phyloP scores from a whole-genome alignment of 1,284 basidiomycete species.

The Naganishia sp. region DNA sequence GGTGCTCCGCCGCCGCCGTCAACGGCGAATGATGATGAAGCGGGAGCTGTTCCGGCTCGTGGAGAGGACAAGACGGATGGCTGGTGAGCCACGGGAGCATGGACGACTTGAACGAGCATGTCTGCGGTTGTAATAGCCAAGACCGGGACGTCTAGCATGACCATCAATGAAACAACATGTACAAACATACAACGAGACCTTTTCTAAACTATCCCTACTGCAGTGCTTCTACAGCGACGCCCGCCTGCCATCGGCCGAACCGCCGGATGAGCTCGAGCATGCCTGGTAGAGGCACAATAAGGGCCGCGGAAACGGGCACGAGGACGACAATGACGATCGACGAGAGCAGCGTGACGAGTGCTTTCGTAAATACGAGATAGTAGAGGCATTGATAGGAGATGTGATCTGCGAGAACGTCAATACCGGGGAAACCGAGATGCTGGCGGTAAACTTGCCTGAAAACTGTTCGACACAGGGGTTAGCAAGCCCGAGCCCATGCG shows the following conservation, averaged over 20 bases:
- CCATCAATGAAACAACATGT: background rate
- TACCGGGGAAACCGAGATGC: background rate
- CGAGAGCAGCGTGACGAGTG: slow-evolving; percentile 47
- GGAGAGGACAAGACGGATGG: background rate
- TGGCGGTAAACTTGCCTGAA: slow-evolving; percentile 2
- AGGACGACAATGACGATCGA: slow-evolving; percentile 46
- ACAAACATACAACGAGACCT: background rate
- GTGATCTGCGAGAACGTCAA: slow-evolving; percentile 38
- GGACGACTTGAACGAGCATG: background rate
- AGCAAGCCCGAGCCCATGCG: background rate
- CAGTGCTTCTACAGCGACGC: slow-evolving; percentile 47
- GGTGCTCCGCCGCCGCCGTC: background rate
- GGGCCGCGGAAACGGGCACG: slow-evolving; percentile 41
- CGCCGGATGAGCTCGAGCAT: slow-evolving; percentile 42
- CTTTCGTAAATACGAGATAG: slow-evolving; percentile 53
- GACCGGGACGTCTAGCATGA: background rate
- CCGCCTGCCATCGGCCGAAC: slow-evolving; percentile 51
- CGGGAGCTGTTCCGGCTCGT: background rate
- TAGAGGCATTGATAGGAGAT: slow-evolving; percentile 52
- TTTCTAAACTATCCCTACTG: slow-evolving; percentile 27
- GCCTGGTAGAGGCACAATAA: slow-evolving; percentile 45
- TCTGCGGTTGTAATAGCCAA: background rate
- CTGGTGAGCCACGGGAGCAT: background rate
- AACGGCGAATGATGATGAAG: background rate
- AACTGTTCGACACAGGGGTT: background rate